phyloP scores from a whole-genome alignment of 2,329 filamentous ascomycete genomes.

The Diaporthe caulivora region DNA sequence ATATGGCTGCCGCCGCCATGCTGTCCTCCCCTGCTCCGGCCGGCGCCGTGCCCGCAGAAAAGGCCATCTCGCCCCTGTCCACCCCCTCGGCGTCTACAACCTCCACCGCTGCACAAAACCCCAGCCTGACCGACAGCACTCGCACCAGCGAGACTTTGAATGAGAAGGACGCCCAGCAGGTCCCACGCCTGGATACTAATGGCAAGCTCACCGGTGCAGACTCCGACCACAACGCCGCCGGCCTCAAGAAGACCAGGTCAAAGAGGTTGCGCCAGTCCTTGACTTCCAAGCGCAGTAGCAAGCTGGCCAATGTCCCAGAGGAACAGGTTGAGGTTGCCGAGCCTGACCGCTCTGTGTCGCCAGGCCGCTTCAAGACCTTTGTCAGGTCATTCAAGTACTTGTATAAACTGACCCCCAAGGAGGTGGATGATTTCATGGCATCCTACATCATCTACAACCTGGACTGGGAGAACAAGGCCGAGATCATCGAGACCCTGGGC shows the following conservation, averaged over 20 bases:
- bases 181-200: slow-evolving; percentile 19
- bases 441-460: slow-evolving; percentile 69
- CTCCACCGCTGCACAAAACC: slow-evolving; percentile 13
- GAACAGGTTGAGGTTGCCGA: slow-evolving; percentile 39
- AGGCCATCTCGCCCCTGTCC: slow-evolving; percentile 7
- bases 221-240: slow-evolving; percentile 24
- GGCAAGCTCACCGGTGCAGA: slow-evolving; percentile 30
- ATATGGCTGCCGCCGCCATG: slow-evolving; percentile 37
- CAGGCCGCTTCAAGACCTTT: slow-evolving; percentile 63
- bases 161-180: slow-evolving; percentile 46
- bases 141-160: slow-evolving; percentile 50
- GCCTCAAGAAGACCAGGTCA: slow-evolving; percentile 11
- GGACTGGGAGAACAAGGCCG: slow-evolving; percentile 63
- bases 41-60: slow-evolving; percentile 11
- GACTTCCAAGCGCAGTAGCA: slow-evolving; percentile 32
- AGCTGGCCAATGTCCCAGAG: slow-evolving; percentile 8
- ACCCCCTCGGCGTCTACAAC: slow-evolving; percentile 8
- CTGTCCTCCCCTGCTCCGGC: not conserved
- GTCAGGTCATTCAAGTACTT: slow-evolving; percentile 63
- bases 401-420: slow-evolving; percentile 59
- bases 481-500: slow-evolving; percentile 61
- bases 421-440: slow-evolving; percentile 68
- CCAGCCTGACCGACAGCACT: slow-evolving; percentile 47
- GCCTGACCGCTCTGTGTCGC: slow-evolving; percentile 58
- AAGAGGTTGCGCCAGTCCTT: slow-evolving; percentile 19